Base-by-base conservation (phyloP, 805 yeast species). In the Starmerella etchellsii region DNA sequence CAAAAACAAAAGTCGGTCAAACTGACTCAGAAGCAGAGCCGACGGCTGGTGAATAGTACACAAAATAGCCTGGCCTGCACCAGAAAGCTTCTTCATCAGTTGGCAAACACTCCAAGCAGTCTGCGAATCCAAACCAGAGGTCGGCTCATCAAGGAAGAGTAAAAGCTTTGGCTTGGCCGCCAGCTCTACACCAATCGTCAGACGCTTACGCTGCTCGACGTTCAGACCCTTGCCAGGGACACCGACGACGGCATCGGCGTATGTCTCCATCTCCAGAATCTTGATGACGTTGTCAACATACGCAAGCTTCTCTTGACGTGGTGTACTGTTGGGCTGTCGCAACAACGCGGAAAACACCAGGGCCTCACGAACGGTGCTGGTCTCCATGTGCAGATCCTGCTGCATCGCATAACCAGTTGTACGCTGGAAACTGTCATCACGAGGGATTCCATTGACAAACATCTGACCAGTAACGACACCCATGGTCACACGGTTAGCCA, bases 21-120 rank as follows among this genome's bases (percentile, higher is more conserved):
- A 78, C 54, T 75, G 76, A 55, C 74, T 73, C 57, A 78, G 69
- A 54, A 78, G 61, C 23, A 76, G 67, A 29, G 85, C 82, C 15
- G 83, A 77, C 46, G 85, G 85, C 61, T 78, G 85, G 59, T 78
- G 85, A 51, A 78, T 78, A 21, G 85, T 78, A 64, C 84, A 78
- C 55, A 78, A 63, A 56, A 78, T 74, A 27, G 84, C 78, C 61
- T 78, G 84, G 30, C 85, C 85, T 45, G 76, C 74, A 54, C 71
- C 69, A 13, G 82, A 80, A 44, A 78, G 66, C 51, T 74, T 74
- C 58, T 79, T 67, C 69, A 78, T 66, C 52, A 78, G 70, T 56
- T 72, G 70, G 55, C 76, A 73, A 57, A 78, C 74, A 30, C 82
- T 69, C 84, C 84, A 75, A 65, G 81, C 60, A 67, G 77, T 60